These are phyloP conservation scores for Citrus reticulata DNA, from an alignment of 345 rosid genomes.

Conservation along the genomic window DNA sequence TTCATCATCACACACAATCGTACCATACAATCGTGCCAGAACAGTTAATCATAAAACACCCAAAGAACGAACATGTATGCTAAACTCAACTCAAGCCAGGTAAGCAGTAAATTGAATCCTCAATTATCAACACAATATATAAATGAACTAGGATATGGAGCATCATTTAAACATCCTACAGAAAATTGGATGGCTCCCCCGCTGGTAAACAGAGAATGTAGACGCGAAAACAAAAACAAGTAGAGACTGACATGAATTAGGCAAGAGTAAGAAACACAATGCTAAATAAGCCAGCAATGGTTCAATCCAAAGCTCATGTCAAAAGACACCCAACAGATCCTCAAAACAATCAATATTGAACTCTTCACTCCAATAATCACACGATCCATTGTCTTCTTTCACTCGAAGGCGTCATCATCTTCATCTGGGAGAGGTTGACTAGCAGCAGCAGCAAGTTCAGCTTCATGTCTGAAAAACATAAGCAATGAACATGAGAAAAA, in stretches of 20 bases:
- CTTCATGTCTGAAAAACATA: constrained; percentile 32
- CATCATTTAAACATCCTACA: constrained; percentile 8
- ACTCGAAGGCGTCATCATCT: constrained; percentile 41
- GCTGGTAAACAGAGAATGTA: neutral
- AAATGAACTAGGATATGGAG: neutral
- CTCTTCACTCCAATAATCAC: constrained; percentile 1
- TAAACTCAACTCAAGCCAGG: neutral
- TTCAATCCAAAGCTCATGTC: constrained; percentile 12
- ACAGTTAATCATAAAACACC: too few species aligned
- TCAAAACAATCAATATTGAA: constrained; percentile 7
- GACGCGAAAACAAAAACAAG: neutral
- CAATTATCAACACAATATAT: neutral
- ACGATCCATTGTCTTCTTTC: neutral
- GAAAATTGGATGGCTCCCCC: constrained; percentile 9
- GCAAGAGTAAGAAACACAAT: neutral
- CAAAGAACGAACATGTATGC: neutral
- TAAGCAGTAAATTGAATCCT: neutral
- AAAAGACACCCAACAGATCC: neutral
- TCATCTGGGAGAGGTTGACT: constrained; percentile 40
- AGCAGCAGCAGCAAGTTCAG: constrained; percentile 39
- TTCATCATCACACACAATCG: too few species aligned
- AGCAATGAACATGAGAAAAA: neutral
- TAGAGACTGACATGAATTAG: neutral
- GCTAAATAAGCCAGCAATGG: neutral
- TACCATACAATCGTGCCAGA: too few species aligned